Evolutionary conservation across 768 basidiomycete genomes (phyloP).

Genomic region (Leccinum truebloodii): DNA sequence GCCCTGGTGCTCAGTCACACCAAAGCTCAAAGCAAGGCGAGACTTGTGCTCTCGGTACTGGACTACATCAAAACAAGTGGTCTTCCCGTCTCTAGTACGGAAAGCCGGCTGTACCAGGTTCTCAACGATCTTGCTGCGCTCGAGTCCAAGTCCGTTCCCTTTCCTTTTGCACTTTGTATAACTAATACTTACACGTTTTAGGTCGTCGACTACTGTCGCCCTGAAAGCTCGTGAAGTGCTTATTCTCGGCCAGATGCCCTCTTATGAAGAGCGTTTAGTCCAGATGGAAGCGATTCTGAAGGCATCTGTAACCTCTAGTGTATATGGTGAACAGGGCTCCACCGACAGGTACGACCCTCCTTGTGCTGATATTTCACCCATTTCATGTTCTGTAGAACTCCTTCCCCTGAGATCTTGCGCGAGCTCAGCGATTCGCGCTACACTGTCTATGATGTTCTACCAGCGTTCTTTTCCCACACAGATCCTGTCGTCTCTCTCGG

Average conservation of each 20-base stretch:
- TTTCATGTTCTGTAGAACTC: conserved; percentile 51
- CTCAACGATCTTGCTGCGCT: conserved; percentile 81
- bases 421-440: conserved; percentile 96
- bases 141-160: conserved; percentile 73
- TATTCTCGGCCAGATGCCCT: conserved; percentile 95
- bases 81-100: conserved; percentile 71
- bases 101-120: conserved; percentile 72
- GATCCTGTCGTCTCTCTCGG: conserved; percentile 86
- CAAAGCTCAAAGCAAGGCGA: conserved; percentile 91
- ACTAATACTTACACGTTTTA: conserved; percentile 30
- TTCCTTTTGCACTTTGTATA: neutral
- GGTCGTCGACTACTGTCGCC: conserved; percentile 88
- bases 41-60: conserved; percentile 80
- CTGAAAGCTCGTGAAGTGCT: conserved; percentile 97
- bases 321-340: conserved; percentile 82
- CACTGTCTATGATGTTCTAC: conserved; percentile 96
- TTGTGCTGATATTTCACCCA: neutral
- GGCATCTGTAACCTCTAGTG: conserved; percentile 80
- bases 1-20: conserved; percentile 91
- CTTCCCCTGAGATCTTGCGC: conserved; percentile 82
- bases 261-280: conserved; percentile 88
- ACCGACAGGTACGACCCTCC: conserved; percentile 51
- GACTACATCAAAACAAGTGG: conserved; percentile 87
- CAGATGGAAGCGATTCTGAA: conserved; percentile 96
- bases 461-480: conserved; percentile 88